Conservation (phyloP, 2,329 filamentous ascomycete genomes). For the Colletotrichum tropicale region DNA sequence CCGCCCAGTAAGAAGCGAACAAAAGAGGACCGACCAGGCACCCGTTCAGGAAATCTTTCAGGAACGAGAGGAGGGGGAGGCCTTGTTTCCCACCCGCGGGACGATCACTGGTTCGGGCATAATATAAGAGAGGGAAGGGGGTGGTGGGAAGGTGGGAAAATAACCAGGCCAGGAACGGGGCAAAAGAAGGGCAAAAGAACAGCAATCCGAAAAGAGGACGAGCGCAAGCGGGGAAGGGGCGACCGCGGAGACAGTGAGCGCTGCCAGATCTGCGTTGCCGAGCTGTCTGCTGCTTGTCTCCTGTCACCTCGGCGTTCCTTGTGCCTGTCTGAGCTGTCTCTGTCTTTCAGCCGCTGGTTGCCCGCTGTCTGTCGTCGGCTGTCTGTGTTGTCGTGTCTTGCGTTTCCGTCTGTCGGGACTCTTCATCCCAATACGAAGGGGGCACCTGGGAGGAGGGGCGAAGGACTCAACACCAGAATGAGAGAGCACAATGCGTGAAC, state of each 20-base stretch:
- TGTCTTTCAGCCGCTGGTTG: neutral
- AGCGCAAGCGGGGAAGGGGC: neutral
- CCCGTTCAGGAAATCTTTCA: neutral
- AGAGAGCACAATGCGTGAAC: neutral
- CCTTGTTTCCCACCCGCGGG: neutral
- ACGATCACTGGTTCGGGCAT: slow-evolving; percentile 4
- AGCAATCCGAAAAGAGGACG: neutral
- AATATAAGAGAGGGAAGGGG: neutral
- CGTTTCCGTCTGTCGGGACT: neutral
- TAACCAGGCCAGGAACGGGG: neutral
- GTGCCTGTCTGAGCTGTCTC: neutral
- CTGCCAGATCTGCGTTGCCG: neutral
- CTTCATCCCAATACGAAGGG: slow-evolving; percentile 1
- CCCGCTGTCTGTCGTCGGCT: neutral
- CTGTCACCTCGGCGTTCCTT: slow-evolving; percentile 11
- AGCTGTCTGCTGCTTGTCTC: slow-evolving; percentile 11
- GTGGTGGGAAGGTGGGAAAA: neutral
- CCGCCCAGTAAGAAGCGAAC: neutral
- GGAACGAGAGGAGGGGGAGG: neutral
- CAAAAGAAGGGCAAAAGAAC: neutral
- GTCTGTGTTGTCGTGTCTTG: neutral
- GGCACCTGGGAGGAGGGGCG: neutral
- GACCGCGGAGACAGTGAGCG: neutral
- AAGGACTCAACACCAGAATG: neutral
- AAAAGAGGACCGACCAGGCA: neutral